phyloP scores from a whole-genome alignment of 106 monocot species.

The Apostasia shenzhenica region DNA sequence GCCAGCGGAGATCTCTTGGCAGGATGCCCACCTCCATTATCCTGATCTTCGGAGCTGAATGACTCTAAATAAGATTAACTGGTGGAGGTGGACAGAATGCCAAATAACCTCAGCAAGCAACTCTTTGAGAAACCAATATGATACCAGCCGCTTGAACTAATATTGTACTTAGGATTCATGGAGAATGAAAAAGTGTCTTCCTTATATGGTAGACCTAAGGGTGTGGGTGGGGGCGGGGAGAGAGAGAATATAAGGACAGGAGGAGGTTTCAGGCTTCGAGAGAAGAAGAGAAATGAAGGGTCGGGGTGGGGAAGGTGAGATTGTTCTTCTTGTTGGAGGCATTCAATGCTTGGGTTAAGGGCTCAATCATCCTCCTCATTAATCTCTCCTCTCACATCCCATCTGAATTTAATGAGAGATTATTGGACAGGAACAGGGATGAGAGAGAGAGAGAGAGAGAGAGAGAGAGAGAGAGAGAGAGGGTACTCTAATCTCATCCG shows the following conservation, averaged over 20 bases:
- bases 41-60: neutral
- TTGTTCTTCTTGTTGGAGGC: slow-evolving; percentile 12
- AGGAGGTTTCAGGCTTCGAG: neutral
- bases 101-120: slow-evolving; percentile 41
- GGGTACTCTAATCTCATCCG: neutral
- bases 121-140: slow-evolving; percentile 58
- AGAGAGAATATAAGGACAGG: neutral
- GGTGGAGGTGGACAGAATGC: slow-evolving; percentile 89
- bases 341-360: slow-evolving; percentile 1
- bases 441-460: neutral
- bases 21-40: slow-evolving; percentile 68
- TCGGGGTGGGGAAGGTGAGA: slow-evolving; percentile 12
- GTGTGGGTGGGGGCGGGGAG: neutral
- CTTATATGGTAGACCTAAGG: neutral
- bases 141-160: neutral
- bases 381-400: slow-evolving; percentile 2
- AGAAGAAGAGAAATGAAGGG: slow-evolving; percentile 21
- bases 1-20: slow-evolving; percentile 60
- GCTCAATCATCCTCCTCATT: slow-evolving; percentile 25
- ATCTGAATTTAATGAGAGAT: neutral
- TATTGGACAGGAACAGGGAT: neutral
- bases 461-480: neutral
- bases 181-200: neutral
- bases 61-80: neutral
- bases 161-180: neutral